Base-by-base conservation (phyloP, 2,329 filamentous ascomycete species). In the Colletotrichum coccodes region DNA sequence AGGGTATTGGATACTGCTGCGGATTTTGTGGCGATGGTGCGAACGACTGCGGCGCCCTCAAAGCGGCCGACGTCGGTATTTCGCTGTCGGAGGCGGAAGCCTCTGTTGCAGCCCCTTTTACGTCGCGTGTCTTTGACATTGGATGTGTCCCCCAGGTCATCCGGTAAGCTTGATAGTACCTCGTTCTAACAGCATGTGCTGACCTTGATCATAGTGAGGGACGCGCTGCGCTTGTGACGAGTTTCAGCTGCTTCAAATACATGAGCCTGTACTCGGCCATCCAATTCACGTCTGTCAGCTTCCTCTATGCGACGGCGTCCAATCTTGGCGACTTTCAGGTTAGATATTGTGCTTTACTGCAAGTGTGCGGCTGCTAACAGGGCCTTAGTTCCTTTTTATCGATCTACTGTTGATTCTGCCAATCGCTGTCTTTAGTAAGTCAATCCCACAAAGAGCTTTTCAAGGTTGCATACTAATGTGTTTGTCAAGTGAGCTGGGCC, bases 191-290 rank as follows among this genome's bases (percentile, higher is more conserved):
- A n/a, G 40, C 12, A 32, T 26, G 5, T 57, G 16, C 34, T 63
- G 40, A 46, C 16, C 8, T 6, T 14, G 6, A 12, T 44, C 32
- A 3, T 49, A 91, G 94, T 72, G 96, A 99, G 84, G 96, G 96
- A 23, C 91, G 97, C 71, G 95, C 95, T 23, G 94, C 97, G 38
- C 87, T 99, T 38, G 95, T 98, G n/a, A 99, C 96, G 14, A 97
- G 94, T 80, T 99, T 99, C 83, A 97, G 94, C 83, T 99, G 96
- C 83, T 99, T 99, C 87, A 99, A 98, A 84, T 99, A 97, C 82
- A 99, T 99, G 97, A 97, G 93, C 75, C 82, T 99, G 72, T 99
- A 99, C 84, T 98, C 95, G 3, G 95, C 96, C n/a, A 99, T 99
- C 72, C 96, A 99, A 79, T 99, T 99, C 83, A 97, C 94, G 8